Conservation (phyloP, 208 protist genomes). For the Wallacemonas collosoma region DNA sequence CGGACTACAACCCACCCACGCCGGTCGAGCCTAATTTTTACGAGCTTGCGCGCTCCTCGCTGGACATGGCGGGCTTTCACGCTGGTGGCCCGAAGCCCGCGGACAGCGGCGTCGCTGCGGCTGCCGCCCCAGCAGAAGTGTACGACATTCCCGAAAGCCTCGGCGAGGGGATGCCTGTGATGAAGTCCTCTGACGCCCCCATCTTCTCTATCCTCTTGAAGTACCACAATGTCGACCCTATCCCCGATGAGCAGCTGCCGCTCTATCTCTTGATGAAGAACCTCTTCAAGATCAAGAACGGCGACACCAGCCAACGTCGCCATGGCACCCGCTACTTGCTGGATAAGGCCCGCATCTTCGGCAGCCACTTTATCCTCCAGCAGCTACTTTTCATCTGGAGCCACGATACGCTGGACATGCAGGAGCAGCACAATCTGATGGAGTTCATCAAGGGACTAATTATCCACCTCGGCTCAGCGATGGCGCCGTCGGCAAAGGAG, state of each 20-base stretch:
- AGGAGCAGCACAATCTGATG: constrained; percentile 99
- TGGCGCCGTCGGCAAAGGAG: constrained; percentile 97
- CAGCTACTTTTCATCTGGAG: constrained; percentile 98
- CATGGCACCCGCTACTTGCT: constrained; percentile 96
- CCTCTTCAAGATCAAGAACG: constrained; percentile 99
- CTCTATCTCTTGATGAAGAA: constrained; percentile 98
- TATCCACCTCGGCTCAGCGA: constrained; percentile 96
- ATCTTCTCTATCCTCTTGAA: constrained; percentile 96
- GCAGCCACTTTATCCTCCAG: constrained; percentile 97
- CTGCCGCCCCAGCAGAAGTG: constrained; percentile 18
- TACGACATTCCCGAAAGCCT: constrained; percentile 90
- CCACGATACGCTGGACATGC: constrained; percentile 96
- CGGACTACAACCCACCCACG: constrained; percentile 79
- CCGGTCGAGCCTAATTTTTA: constrained; percentile 91
- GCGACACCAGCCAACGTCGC: constrained; percentile 97
- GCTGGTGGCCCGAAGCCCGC: not conserved
- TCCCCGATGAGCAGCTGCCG: constrained; percentile 92
- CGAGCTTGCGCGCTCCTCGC: constrained; percentile 67
- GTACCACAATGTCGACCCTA: constrained; percentile 81
- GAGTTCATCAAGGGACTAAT: constrained; percentile 99
- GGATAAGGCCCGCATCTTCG: constrained; percentile 98
- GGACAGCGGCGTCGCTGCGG: not conserved
- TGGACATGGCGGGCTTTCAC: constrained; percentile 60
- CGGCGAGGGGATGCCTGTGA: constrained; percentile 91
- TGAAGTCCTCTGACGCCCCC: constrained; percentile 97